Percentiles rank a stretch among this genome's conserved stretches.
phyloP scores from a whole-genome alignment of 2,329 filamentous ascomycete species.

The Penicillium hesseltinei region DNA sequence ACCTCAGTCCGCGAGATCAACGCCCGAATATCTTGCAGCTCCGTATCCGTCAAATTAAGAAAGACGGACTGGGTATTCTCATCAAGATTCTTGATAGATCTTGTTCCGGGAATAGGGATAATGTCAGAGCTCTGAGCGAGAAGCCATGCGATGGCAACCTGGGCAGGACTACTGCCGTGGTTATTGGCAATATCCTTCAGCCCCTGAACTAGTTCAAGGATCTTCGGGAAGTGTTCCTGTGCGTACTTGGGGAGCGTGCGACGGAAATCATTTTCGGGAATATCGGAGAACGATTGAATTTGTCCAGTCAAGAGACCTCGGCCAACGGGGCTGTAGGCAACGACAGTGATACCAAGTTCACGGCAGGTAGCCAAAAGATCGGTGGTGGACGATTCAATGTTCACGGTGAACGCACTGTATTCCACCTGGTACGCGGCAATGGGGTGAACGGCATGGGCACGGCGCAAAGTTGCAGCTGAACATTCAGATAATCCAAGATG shows the following conservation, averaged over 20 bases:
- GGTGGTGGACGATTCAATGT: conserved; percentile 43
- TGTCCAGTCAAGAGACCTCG: conserved; percentile 36
- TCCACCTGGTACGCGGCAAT: conserved; percentile 51
- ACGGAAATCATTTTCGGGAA: conserved; percentile 51
- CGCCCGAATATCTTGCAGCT: conserved; percentile 13
- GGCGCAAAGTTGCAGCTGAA: conserved; percentile 45
- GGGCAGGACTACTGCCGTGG: conserved; percentile 56
- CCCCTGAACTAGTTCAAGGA: conserved; percentile 51
- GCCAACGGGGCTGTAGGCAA: conserved; percentile 44
- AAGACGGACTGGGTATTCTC: conserved; percentile 9
- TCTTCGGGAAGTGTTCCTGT: conserved; percentile 54
- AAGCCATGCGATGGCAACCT: conserved; percentile 64
- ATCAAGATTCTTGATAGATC: conserved; percentile 12
- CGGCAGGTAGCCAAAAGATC: conserved; percentile 45
- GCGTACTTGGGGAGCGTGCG: conserved; percentile 48
- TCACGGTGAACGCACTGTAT: conserved; percentile 45
- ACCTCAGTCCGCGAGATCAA: conserved; percentile 7
- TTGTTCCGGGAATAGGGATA: conserved; percentile 31
- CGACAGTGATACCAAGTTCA: conserved; percentile 47
- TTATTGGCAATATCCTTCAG: conserved; percentile 50
- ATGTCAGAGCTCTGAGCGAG: conserved; percentile 51
- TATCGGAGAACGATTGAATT: conserved; percentile 47
- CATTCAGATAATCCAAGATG: conserved; percentile 49
- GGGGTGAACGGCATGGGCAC: conserved; percentile 45
- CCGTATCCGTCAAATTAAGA: conserved; percentile 11